These are phyloP conservation scores for Bertia moriformis DNA, from an alignment of 2,329 filamentous ascomycete species.

Conservation along the genomic window DNA sequence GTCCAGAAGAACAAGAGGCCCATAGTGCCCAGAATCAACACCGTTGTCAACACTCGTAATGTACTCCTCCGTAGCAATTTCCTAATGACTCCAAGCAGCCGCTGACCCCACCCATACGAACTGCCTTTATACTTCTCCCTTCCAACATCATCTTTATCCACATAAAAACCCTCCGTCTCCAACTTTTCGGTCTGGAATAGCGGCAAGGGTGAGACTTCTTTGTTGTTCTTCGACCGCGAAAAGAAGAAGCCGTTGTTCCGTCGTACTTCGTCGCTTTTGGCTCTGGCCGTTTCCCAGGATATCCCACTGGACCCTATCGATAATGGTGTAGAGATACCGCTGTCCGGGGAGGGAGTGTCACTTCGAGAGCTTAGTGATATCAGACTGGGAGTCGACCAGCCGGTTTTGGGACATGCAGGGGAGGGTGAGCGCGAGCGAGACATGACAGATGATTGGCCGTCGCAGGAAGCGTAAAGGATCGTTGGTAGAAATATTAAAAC, in stretches of 20 bases:
- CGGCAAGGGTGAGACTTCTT: slow-evolving; percentile 68
- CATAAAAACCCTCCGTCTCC: slow-evolving; percentile 56
- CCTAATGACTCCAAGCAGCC: slow-evolving; percentile 24
- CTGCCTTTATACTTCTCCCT: slow-evolving; percentile 26
- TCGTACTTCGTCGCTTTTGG: slow-evolving; percentile 62
- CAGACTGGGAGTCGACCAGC: slow-evolving; percentile 75
- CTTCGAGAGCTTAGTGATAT: slow-evolving; percentile 53
- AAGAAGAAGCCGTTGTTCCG: slow-evolving; percentile 79
- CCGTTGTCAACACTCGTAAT: not conserved
- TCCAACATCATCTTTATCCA: slow-evolving; percentile 21
- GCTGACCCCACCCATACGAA: slow-evolving; percentile 26
- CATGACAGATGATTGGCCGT: not conserved
- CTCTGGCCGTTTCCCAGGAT: slow-evolving; percentile 62
- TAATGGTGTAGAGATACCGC: slow-evolving; percentile 27
- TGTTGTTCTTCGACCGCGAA: slow-evolving; percentile 66
- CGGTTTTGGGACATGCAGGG: slow-evolving; percentile 66
- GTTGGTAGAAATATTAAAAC: too few relatives aligned
- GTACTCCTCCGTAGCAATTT: not conserved
- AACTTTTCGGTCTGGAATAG: slow-evolving; percentile 40
- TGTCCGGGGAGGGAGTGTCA: slow-evolving; percentile 48
- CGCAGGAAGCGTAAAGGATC: too few relatives aligned
- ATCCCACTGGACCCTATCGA: slow-evolving; percentile 33
- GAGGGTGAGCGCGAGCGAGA: slow-evolving; percentile 29
- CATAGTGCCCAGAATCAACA: not conserved
- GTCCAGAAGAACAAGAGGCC: not conserved